Evolutionary conservation across 352 stramenopile genomes (phyloP).

Genomic region (Pythium rhizo-oryzae): DNA sequence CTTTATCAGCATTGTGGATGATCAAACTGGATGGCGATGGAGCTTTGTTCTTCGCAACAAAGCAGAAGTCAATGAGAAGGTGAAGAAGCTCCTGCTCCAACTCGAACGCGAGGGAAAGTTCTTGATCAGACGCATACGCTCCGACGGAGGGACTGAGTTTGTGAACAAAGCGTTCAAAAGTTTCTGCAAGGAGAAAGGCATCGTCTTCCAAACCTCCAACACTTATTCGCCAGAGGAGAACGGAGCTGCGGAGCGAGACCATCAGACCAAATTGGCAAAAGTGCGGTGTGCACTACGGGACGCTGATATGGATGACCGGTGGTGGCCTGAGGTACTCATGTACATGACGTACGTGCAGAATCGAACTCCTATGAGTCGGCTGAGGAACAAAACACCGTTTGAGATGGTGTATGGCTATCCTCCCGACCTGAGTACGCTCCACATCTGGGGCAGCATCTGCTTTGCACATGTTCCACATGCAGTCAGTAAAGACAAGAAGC

Average conservation of each 20-base stretch:
- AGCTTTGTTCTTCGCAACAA: conserved; percentile 8
- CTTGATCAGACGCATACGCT: conserved; percentile 5
- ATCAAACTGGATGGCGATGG: conserved; percentile 7
- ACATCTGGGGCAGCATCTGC: too few species aligned
- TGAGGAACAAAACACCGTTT: too few species aligned
- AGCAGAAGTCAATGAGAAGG: conserved; percentile 9
- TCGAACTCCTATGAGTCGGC: background rate
- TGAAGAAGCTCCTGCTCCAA: background rate
- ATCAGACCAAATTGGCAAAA: background rate
- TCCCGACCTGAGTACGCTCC: too few species aligned
- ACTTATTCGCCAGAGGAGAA: background rate
- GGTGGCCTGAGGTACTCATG: conserved; percentile 1
- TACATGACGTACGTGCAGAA: background rate
- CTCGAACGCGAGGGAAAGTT: background rate
- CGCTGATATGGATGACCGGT: background rate
- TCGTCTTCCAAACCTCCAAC: conserved; percentile 1
- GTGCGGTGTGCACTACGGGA: background rate
- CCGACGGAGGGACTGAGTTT: conserved; percentile 7
- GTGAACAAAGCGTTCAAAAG: conserved; percentile 12
- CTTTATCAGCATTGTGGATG: conserved; percentile 13
- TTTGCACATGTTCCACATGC: too few species aligned
- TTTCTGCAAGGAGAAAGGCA: conserved; percentile 6
- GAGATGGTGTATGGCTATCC: too few species aligned
- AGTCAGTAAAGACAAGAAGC: too few species aligned
- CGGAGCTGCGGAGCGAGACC: background rate